These are phyloP conservation scores for Rutstroemia sp. DNA, from an alignment of 2,329 filamentous ascomycete genomes.

Conservation along the genomic window DNA sequence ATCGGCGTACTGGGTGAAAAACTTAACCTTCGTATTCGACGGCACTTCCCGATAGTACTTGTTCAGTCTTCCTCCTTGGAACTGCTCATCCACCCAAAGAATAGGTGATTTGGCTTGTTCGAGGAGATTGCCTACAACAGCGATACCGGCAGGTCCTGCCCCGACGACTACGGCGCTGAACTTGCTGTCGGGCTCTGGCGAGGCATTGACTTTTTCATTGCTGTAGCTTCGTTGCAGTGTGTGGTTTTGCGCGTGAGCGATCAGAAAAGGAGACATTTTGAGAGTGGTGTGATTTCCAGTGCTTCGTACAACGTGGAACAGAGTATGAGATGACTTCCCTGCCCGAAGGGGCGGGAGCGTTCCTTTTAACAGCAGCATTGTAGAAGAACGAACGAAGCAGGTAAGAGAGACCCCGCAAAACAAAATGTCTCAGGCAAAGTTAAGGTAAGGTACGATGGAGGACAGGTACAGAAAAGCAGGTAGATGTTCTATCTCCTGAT, in stretches of 20 bases:
- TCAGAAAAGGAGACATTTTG: neutral
- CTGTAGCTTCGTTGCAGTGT: neutral
- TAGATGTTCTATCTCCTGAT: neutral
- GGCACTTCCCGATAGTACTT: slow-evolving; percentile 54
- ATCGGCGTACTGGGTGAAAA: slow-evolving; percentile 51
- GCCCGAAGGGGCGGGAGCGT: neutral
- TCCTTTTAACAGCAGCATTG: neutral
- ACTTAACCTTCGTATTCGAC: slow-evolving; percentile 53
- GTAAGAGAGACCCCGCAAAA: too few species aligned
- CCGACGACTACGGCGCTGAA: slow-evolving; percentile 52
- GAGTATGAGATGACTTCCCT: neutral
- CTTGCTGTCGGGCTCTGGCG: slow-evolving; percentile 9
- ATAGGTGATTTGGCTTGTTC: slow-evolving; percentile 44
- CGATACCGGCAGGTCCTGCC: slow-evolving; percentile 51
- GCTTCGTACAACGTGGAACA: neutral
- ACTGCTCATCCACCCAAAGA: slow-evolving; percentile 51
- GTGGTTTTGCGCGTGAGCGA: neutral
- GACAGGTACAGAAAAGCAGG: neutral
- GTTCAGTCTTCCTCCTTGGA: slow-evolving; percentile 45
- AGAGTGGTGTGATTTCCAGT: neutral
- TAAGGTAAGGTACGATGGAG: neutral
- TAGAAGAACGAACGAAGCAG: neutral
- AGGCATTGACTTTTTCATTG: neutral
- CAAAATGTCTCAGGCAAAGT: neutral
- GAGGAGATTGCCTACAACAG: slow-evolving; percentile 53